Evolutionary conservation across 2,329 filamentous ascomycete species (phyloP), one percentile per base, ranked within the genome.

Genomic region (Hymenoscyphus salicellus): DNA sequence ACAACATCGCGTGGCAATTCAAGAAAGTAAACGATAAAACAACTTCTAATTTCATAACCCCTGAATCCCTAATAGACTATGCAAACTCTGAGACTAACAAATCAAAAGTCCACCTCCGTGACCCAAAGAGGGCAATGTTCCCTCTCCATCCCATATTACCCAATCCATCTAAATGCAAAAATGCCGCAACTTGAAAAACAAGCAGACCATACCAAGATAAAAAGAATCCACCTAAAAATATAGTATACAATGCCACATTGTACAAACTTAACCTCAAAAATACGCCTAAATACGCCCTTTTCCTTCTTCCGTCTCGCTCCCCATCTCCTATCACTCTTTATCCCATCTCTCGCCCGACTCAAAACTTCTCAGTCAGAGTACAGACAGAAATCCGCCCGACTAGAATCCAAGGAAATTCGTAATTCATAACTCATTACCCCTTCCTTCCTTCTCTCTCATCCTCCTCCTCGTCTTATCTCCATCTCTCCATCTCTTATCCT

Each of bases 371-470:
- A n/a, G 30, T 3, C 41, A 17, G 16, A 43, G 7, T 10, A 17
- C 43, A 20, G n/a, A 46, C 8, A 23, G 16, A 43, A n/a, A 3
- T n/a, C 41, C 41, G n/a, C 43, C n/a, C 52, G 11, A 16, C 26
- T 14, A 58, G 17, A 33, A 32, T n/a, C 55, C 26, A 58, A 58
- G 33, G 20, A 58, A 58, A 58, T 58, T 58, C 56, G 32, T 58
- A 58, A 30, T 16, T 58, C 56, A 43, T 58, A 58, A 8, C 14
- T 56, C 55, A 56, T 56, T n/a, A 56, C 55, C 28, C 26, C 26
- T 30, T 16, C 30, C 52, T 56, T 16, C 33, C 23, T 2, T 3
- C 7, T 11, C 17, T 11, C 11, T 17, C 26, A 2, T n/a, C 26
- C 4, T n/a, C 55, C 11, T 26, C 23, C 23, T 57, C 20, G 0